Evolutionary conservation across 2,329 filamentous ascomycete genomes (phyloP), one percentile per base, ranked within the genome.

Genomic region (Nemania sp.): DNA sequence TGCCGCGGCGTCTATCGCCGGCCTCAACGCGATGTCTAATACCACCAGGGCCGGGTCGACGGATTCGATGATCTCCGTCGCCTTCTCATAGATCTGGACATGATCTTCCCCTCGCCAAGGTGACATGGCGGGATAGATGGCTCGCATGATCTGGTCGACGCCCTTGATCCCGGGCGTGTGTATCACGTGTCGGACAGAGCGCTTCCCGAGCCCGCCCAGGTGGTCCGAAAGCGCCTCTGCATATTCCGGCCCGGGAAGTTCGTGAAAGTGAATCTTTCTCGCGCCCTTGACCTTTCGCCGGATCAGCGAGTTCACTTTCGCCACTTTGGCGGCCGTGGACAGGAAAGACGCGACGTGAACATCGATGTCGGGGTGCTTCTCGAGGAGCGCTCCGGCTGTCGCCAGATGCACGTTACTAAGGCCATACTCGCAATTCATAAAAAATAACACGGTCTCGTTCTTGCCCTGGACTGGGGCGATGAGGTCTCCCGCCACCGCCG

Each of bases 261-360:
- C 32, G 15, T 58, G 55, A n/a, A 52, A 58, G 3, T 54, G 48
- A 21, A 62, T 59, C n/a, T 49, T 39, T 35, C 32, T 48, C 21
- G 49, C 49, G 10, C 7, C 12, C 25, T 60, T 15, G 13, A 34
- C 56, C 45, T 56, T 63, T 34, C 43, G 37, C 37, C 21, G 49
- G 12, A 43, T 54, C 35, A 61, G 51, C 5, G 56, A 55, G 37
- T 59, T 54, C 11, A 65, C 51, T 11, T 57, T 59, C 18, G 58
- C 39, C 2, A 67, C 56, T 43, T 60, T 65, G 0, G 65, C 39
- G 9, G 37, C 60, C 6, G 62, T 42, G 15, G 54, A 39, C 13
- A 57, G 17, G 49, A 67, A 68, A 10, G 66, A 69, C 2, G 65
- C 66, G 34, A 68, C 59, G 18, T 68, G 67, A 7, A 68, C 29